Base-by-base conservation (phyloP, 352 stramenopile species). In the Phytopythium delawarense region DNA sequence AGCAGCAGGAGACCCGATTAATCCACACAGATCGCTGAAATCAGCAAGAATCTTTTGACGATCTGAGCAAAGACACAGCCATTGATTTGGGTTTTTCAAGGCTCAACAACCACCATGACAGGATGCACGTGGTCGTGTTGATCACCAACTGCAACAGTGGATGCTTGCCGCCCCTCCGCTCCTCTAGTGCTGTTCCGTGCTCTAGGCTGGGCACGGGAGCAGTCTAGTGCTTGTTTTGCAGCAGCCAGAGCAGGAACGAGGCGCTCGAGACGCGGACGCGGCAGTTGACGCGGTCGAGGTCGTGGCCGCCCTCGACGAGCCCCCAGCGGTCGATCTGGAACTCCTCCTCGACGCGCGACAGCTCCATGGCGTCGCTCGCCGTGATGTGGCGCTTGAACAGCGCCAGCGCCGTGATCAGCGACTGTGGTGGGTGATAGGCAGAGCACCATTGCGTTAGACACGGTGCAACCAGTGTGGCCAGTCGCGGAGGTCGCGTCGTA, bases 321-420 rank as follows among this genome's bases (percentile, higher is more conserved):
- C 88, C 88, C 88, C 88, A 96, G 52, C 85, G 81, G 58, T 75
- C 80, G 65, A 96, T 96, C 77, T 96, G 85, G 72, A 92, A 96
- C 62, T 96, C 87, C 53, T 96, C 87, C 60, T 96, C 87, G 53
- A 94, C 60, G 32, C 87, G 85, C 49, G 81, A 86, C 18, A 94
- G 75, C 6, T 94, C 84, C 72, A 93, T 92, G 11, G 87, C 87
- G 63, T 95, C 87, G 67, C 89, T 94, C 30, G 84, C 71, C 30
- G 83, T 92, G 57, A 95, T 87, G 68, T 95, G 81, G 39, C 87
- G 87, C 69, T 94, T 92, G 62, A 81, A 82, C n/a, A 95, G 64
- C 15, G 84, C 87, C 60, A 90, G 64, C 28, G 87, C 83, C 32
- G 84, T 88, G 71, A 93, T 93, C 46, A 95, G 72, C 57, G 87